Evolutionary conservation across 106 monocot genomes (phyloP), one percentile per base, ranked within the genome.

Genomic region (Alisma plantagoaquatica): DNA sequence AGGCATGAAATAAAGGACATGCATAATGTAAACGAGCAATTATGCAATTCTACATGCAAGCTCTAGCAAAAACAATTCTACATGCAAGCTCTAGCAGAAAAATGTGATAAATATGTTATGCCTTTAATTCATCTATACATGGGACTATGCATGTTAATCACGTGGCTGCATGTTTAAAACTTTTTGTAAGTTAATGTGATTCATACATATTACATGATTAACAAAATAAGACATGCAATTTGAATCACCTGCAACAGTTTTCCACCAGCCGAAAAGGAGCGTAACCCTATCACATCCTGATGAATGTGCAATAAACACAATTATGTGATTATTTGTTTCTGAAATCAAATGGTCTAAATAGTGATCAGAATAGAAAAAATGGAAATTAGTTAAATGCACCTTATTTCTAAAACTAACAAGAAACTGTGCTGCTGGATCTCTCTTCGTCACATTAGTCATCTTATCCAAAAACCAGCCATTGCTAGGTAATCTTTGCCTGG

Each of bases 361-460:
- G n/a, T n/a, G n/a, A n/a, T n/a, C n/a, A n/a, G n/a, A n/a, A n/a
- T n/a, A n/a, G 24, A 25, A 57, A 19, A 57, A 7, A 57, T 38
- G 14, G 19, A 15, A 3, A 11, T 46, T 11, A 7, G 3, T 29
- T 21, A 57, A 20, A 33, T 2, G 44, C 30, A 98, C 98, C 90
- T 98, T 90, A 76, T 46, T 89, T 51, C 46, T 73, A 56, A 82
- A 98, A 35, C 72, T 59, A 59, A 98, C 71, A 29, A 90, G 54
- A 60, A 90, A 98, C 33, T 98, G 90, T 24, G 77, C 76, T 51
- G 90, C 82, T 51, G 98, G 98, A 73, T 90, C 98, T n/a, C 90
- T 73, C 68, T 82, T 86, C 14, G 98, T 82, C 31, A 90, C 82
- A 70, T 79, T 86, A 24, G 81, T 57, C 41, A 90, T 46, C 25